phyloP scores from a whole-genome alignment of 2,329 filamentous ascomycete species.

The Elsinoe ampelina region DNA sequence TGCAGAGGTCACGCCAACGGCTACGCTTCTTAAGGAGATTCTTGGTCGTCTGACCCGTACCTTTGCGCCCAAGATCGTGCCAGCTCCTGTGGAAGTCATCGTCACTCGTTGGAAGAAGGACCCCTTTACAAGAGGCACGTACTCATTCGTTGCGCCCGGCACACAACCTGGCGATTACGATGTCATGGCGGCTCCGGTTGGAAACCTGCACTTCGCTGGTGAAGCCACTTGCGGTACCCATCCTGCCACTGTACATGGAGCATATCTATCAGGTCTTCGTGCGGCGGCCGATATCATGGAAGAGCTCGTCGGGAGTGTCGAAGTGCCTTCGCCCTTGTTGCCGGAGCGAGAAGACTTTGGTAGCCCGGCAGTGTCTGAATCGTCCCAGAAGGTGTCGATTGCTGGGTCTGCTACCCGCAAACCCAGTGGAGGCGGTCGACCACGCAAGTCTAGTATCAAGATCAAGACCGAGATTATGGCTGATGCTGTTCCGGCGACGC shows the following conservation, averaged over 20 bases:
- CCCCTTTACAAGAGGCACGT: constrained; percentile 83
- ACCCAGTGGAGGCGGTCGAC: constrained; percentile 1
- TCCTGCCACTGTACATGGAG: constrained; percentile 92
- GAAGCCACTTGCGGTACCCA: constrained; percentile 95
- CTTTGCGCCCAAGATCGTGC: constrained; percentile 55
- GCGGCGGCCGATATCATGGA: constrained; percentile 81
- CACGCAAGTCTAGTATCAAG: constrained; percentile 13
- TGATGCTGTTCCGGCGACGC: constrained; percentile 10
- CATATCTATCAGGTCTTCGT: constrained; percentile 85
- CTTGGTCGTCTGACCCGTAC: constrained; percentile 67
- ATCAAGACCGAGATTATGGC: constrained; percentile 14
- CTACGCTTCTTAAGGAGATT: constrained; percentile 69
- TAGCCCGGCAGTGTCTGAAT: constrained; percentile 44
- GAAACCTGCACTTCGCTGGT: constrained; percentile 88
- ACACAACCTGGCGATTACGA: constrained; percentile 87
- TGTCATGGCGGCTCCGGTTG: constrained; percentile 72
- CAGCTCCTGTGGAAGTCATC: constrained; percentile 72
- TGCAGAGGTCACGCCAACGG: constrained; percentile 67
- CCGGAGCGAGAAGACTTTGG: constrained; percentile 43
- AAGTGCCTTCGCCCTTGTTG: constrained; percentile 66
- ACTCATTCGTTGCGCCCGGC: constrained; percentile 80
- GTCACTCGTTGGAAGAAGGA: constrained; percentile 90
- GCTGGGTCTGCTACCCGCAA: background rate
- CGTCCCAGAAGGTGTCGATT: constrained; percentile 23
- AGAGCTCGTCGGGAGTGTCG: constrained; percentile 69